Percentiles rank a stretch among this genome's conserved stretches.
phyloP scores from a whole-genome alignment of 768 basidiomycete species.

The Glaciozyma martinii region DNA sequence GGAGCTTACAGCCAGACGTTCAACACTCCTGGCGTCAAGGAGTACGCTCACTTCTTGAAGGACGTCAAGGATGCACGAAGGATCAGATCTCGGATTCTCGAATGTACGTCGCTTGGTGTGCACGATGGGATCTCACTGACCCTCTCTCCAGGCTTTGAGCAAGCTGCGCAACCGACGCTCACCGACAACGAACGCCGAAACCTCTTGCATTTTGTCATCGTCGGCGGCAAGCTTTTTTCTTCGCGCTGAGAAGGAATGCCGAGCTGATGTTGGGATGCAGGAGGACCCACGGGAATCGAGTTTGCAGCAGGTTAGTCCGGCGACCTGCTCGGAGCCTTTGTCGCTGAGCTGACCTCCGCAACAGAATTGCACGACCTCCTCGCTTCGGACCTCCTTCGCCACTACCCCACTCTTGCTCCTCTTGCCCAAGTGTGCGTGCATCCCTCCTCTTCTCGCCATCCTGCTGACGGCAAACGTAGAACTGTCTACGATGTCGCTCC shows the following conservation, averaged over 20 bases:
- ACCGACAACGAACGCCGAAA: constrained; percentile 65
- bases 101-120: constrained; percentile 40
- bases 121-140: no score
- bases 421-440: constrained; percentile 34
- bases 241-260: no score
- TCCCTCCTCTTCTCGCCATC: no score
- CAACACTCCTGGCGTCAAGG: constrained; percentile 51
- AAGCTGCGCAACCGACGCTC: constrained; percentile 69
- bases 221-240: constrained; percentile 52
- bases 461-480: constrained; percentile 47
- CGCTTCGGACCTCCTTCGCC: constrained; percentile 48
- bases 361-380: constrained; percentile 74
- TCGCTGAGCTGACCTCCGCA: constrained; percentile 64
- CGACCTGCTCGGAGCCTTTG: constrained; percentile 43
- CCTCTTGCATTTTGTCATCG: constrained; percentile 75
- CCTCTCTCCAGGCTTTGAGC: constrained; percentile 50
- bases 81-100: constrained; percentile 28
- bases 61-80: constrained; percentile 48
- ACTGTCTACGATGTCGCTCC: constrained; percentile 75
- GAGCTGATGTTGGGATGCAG: no score
- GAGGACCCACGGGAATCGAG: background rate
- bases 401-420: constrained; percentile 57
- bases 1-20: constrained; percentile 55
- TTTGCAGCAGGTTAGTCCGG: background rate
- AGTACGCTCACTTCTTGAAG: constrained; percentile 72